A percentile compares a stretch with the other conserved stretches of the same genome.
Evolutionary conservation across 805 yeast species (phyloP).

Genomic region (Ogataea neopini): DNA sequence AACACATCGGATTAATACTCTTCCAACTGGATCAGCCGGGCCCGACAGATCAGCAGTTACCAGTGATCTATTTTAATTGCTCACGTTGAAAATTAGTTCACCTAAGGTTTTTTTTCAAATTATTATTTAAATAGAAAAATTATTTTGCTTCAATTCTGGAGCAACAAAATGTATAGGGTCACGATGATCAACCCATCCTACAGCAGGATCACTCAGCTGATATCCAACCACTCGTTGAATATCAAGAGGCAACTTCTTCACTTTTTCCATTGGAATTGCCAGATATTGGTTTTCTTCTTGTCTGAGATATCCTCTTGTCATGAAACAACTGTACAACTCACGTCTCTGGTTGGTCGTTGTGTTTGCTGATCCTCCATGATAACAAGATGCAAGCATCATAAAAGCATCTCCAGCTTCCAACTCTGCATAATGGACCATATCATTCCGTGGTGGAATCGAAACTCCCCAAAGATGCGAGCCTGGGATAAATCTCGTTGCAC

Average conservation of each 20-base stretch:
- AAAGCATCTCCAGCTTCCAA: slow-evolving; percentile 30
- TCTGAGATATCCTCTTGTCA: slow-evolving; percentile 25
- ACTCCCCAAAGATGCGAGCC: slow-evolving; percentile 35
- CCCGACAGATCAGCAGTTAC: no score
- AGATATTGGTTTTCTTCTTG: slow-evolving; percentile 32
- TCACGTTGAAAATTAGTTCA: no score
- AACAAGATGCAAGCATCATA: slow-evolving; percentile 29
- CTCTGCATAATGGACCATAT: slow-evolving; percentile 25
- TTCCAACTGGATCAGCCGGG: no score
- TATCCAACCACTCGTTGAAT: slow-evolving; percentile 18
- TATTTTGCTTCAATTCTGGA: slow-evolving; percentile 14
- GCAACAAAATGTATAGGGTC: slow-evolving; percentile 18
- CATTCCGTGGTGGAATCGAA: slow-evolving; percentile 23
- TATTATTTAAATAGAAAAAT: slow-evolving; percentile 6
- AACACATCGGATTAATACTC: no score
- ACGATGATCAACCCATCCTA: slow-evolving; percentile 22
- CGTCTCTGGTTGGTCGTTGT: slow-evolving; percentile 26
- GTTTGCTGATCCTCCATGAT: slow-evolving; percentile 31
- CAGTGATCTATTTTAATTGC: no score
- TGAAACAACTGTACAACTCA: slow-evolving; percentile 23
- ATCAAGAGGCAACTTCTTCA: slow-evolving; percentile 14
- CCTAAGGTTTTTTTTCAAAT: neutral
- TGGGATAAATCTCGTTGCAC: slow-evolving; percentile 35
- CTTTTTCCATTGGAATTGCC: slow-evolving; percentile 21
- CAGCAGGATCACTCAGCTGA: slow-evolving; percentile 21